phyloP scores from a whole-genome alignment of 768 basidiomycete genomes.

The Podaxis sp. region DNA sequence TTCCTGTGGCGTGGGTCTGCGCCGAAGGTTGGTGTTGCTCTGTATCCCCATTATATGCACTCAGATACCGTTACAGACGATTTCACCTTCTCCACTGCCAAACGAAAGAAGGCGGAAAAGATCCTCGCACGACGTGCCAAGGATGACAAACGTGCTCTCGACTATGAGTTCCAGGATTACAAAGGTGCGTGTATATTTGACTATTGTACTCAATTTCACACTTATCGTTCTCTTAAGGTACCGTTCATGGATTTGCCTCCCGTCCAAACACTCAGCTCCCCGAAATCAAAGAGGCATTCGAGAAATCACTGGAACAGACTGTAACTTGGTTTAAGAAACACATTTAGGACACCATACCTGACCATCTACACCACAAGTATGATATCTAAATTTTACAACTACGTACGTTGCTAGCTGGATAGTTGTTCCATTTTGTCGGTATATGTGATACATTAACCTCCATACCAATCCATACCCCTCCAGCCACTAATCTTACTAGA shows the following conservation, averaged over 20 bases:
- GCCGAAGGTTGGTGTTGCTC: slow-evolving; percentile 34
- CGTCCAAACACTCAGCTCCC: slow-evolving; percentile 37
- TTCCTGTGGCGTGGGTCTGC: slow-evolving; percentile 38
- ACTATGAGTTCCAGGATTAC: slow-evolving; percentile 45
- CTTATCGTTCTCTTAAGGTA: slow-evolving; percentile 26
- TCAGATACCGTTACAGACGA: slow-evolving; percentile 30
- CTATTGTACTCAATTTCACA: neutral
- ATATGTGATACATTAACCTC: neutral
- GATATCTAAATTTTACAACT: neutral
- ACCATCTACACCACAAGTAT: neutral
- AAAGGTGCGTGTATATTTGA: slow-evolving; percentile 30
- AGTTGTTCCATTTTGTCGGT: neutral
- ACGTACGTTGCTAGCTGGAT: neutral
- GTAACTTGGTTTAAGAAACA: slow-evolving; percentile 44
- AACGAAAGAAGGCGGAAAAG: slow-evolving; percentile 34
- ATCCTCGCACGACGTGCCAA: slow-evolving; percentile 32
- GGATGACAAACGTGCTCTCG: slow-evolving; percentile 33
- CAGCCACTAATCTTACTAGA: no score
- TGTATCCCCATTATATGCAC: neutral
- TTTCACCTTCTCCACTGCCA: slow-evolving; percentile 28
- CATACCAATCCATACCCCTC: neutral
- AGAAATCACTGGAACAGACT: slow-evolving; percentile 40
- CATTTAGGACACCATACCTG: neutral
- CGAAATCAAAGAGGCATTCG: slow-evolving; percentile 39
- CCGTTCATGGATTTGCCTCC: slow-evolving; percentile 44